Evolutionary conservation across 2,329 filamentous ascomycete species (phyloP).

Genomic region (Trichoderma sp.): DNA sequence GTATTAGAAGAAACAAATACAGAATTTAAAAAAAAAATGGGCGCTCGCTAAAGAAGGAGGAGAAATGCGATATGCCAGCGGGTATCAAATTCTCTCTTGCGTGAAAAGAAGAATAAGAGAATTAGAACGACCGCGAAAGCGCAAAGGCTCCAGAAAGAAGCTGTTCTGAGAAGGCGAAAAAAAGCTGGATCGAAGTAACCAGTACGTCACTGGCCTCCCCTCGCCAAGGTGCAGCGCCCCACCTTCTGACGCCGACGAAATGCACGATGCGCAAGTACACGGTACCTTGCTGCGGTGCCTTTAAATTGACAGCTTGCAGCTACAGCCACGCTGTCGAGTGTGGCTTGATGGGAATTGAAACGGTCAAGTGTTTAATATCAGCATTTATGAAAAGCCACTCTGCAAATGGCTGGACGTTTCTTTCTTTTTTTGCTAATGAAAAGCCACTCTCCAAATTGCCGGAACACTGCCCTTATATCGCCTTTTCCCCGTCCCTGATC

Average conservation of each 20-base stretch:
- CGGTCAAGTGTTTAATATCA: neutral
- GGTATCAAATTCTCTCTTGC: neutral
- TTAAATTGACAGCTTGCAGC: neutral
- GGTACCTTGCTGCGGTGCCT: neutral
- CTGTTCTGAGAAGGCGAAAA: neutral
- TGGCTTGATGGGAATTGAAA: neutral
- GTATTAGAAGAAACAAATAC: neutral
- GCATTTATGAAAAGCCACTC: no score
- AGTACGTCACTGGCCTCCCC: slow-evolving; percentile 15
- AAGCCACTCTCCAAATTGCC: neutral
- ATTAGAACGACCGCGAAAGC: no score
- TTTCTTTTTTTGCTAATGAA: neutral
- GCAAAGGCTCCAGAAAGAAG: no score
- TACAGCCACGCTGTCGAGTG: neutral
- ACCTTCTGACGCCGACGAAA: neutral
- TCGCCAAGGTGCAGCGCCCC: neutral
- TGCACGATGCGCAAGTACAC: neutral
- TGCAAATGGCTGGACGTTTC: neutral
- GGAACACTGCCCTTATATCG: neutral
- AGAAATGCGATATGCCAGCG: neutral
- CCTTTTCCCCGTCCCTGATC: neutral
- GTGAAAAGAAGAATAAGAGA: neutral
- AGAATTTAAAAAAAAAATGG: neutral
- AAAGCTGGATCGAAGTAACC: neutral
- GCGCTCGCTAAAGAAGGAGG: neutral